Evolutionary conservation across 169 alveolate genomes (phyloP).

Genomic region (Eimeria acervulina): DNA sequence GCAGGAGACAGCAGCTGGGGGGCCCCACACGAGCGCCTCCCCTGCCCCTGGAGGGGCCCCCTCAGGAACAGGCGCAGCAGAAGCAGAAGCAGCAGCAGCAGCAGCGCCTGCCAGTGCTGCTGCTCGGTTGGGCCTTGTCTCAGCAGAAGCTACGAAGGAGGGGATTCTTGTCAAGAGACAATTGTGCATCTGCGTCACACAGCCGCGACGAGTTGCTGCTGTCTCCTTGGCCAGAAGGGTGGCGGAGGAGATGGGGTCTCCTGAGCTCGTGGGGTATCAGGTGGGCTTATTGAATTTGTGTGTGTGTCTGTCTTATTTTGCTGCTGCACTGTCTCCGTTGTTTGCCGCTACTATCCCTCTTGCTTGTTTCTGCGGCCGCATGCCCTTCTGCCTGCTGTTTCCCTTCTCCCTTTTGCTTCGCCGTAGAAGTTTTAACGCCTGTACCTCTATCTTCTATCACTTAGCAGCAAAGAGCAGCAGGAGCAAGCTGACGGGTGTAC

Average conservation of each 20-base stretch:
- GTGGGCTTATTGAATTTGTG: slow-evolving; percentile 66
- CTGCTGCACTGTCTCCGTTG: neutral
- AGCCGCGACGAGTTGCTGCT: slow-evolving; percentile 99
- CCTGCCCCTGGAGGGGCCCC: slow-evolving; percentile 43
- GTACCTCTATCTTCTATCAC: neutral
- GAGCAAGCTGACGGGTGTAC: neutral
- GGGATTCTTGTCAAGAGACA: slow-evolving; percentile 32
- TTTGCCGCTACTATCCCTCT: neutral
- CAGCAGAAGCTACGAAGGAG: slow-evolving; percentile 26
- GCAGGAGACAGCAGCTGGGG: neutral
- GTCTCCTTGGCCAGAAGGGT: slow-evolving; percentile 96
- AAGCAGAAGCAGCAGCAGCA: neutral
- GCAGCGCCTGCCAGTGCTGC: neutral
- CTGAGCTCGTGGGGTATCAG: slow-evolving; percentile 93
- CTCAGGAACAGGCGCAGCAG: neutral
- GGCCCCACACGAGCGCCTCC: slow-evolving; percentile 64
- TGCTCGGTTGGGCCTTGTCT: neutral
- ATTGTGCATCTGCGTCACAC: slow-evolving; percentile 92
- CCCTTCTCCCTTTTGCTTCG: neutral
- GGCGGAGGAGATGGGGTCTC: slow-evolving; percentile 94
- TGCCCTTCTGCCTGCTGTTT: neutral
- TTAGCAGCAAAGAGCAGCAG: neutral
- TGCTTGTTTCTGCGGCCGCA: neutral
- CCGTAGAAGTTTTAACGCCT: neutral
- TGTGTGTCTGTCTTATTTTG: neutral